Conservation (phyloP, 768 basidiomycete species). For the Strobilomyces confusus region DNA sequence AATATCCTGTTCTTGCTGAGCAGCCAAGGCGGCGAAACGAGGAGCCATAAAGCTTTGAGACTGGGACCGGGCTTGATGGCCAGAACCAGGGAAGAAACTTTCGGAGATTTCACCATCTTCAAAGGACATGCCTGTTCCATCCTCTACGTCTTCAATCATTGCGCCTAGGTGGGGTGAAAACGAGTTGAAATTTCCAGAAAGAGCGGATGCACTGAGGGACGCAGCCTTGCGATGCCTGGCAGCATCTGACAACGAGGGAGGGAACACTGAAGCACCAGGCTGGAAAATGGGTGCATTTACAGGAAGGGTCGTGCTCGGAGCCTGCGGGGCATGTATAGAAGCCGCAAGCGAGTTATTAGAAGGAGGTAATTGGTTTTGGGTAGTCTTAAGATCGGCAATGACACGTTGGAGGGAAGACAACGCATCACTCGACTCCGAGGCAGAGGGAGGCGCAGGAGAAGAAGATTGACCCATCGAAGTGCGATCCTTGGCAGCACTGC, state of each 20-base stretch:
- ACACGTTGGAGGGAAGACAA: slow-evolving; percentile 87
- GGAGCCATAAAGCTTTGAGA: slow-evolving; percentile 86
- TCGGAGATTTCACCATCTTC: slow-evolving; percentile 84
- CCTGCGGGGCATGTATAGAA: slow-evolving; percentile 48
- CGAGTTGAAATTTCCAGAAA: slow-evolving; percentile 60
- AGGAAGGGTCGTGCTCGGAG: slow-evolving; percentile 47
- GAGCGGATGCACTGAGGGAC: slow-evolving; percentile 59
- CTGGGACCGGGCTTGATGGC: slow-evolving; percentile 69
- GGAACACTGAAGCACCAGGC: slow-evolving; percentile 58
- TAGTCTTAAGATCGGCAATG: slow-evolving; percentile 90
- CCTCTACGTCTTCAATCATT: slow-evolving; percentile 82
- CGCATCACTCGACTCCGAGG: slow-evolving; percentile 70
- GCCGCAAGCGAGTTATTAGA: slow-evolving; percentile 37
- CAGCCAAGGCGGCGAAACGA: slow-evolving; percentile 78
- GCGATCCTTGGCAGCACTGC: slow-evolving; percentile 46
- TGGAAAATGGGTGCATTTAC: slow-evolving; percentile 72
- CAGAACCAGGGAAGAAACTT: slow-evolving; percentile 41
- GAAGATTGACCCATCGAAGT: slow-evolving; percentile 37
- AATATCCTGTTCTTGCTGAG: slow-evolving; percentile 61
- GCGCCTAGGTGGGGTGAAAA: slow-evolving; percentile 79
- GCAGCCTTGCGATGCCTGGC: slow-evolving; percentile 79
- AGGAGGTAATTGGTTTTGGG: slow-evolving; percentile 45
- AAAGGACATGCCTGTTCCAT: slow-evolving; percentile 44
- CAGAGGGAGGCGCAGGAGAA: slow-evolving; percentile 47
- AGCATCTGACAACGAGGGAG: slow-evolving; percentile 43